Base-by-base conservation (phyloP, 805 yeast species). In the Metschnikowia lunata region DNA sequence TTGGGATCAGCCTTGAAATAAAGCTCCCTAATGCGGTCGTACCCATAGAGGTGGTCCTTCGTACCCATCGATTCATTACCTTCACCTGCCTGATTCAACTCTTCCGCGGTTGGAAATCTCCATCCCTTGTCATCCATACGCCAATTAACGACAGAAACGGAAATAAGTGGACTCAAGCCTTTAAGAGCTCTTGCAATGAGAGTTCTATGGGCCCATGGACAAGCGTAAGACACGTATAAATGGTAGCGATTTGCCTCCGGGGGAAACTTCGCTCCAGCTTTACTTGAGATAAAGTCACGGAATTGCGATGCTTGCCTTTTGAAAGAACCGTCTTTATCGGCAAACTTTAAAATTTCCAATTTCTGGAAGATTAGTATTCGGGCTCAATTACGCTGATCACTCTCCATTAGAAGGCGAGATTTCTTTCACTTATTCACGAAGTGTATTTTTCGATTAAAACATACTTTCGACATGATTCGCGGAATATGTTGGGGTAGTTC, bases 171-270 rank as follows among this genome's bases (percentile, higher is more conserved):
- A 1, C 74, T 51, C 56, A 71, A 64, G 1, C 96, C 96, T 68
- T 89, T 88, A 50, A 91, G 69, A 10, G 75, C 64, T 42, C 97
- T 69, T 3, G 83, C 74, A 42, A 88, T 83, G 46, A 90, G 71
- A 0, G 90, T 80, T 50, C 98, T 75, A 60, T 88, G 95, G 1
- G 97, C 97, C 90, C 97, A 91, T 4, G 99, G 98, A 66, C 99
- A 91, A 1, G 96, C 96, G 39, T 75, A 71, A 0, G 93, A 84
- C 9, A 88, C 95, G 56, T 85, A 90, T 43, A 89, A 74, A 65
- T 90, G 96, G 61, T 91, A 91, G 57, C 99, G 76, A 46, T 79
- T 79, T 37, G 76, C 73, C 58, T 88, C 96, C 5, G 96, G 88
- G 13, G 80, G 70, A 61, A 80, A 87, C 48, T 72, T 63, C 11